phyloP scores from a whole-genome alignment of 176 grass and related monocot genomes.

The Carex littledalei region DNA sequence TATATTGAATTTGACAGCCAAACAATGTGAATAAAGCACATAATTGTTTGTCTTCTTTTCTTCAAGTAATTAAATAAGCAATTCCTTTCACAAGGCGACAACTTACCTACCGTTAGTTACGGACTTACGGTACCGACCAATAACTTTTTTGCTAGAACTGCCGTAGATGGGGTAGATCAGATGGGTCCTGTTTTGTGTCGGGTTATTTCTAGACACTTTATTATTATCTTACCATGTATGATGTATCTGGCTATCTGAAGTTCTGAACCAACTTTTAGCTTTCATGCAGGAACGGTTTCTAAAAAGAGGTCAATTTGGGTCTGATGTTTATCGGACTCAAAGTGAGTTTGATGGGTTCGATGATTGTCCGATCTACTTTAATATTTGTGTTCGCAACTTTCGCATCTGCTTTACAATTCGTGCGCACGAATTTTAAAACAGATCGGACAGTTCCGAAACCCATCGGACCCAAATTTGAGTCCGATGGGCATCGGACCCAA shows the following conservation, averaged over 20 bases:
- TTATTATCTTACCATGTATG: neutral
- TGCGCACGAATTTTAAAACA: too few relatives aligned
- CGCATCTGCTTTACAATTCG: too few relatives aligned
- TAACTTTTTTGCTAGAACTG: neutral
- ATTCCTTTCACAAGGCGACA: neutral
- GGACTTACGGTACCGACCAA: neutral
- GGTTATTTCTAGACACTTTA: neutral
- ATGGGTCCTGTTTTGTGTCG: neutral
- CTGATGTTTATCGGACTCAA: too few relatives aligned
- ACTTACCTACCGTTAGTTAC: conserved; percentile 13
- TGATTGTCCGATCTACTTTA: too few relatives aligned
- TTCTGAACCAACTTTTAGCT: neutral
- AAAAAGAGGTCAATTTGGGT: too few relatives aligned
- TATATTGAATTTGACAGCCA: conserved; percentile 7
- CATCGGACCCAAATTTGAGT: too few relatives aligned
- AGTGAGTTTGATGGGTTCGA: too few relatives aligned
- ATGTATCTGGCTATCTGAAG: neutral
- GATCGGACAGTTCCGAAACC: too few relatives aligned
- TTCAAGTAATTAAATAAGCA: neutral
- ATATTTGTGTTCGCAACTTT: too few relatives aligned
- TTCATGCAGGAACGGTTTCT: neutral
- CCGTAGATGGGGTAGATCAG: neutral
- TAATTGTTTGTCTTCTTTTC: neutral
- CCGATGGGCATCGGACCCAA: too few relatives aligned
- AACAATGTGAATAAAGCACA: neutral